phyloP scores from a whole-genome alignment of 805 yeast genomes.

The Candida silvicultrix region DNA sequence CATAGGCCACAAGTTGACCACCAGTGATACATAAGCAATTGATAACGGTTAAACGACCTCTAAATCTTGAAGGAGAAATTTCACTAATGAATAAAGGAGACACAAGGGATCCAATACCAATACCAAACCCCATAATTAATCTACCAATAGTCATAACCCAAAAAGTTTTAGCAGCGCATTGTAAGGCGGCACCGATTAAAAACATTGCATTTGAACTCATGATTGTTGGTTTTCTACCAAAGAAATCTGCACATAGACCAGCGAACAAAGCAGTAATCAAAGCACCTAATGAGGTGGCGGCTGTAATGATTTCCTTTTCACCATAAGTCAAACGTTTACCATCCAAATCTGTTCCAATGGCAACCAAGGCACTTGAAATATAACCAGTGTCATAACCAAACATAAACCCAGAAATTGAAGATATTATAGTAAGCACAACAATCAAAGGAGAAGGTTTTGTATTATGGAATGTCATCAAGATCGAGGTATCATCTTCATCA shows the following conservation, averaged over 20 bases:
- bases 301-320: slow-evolving; percentile 83
- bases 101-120: slow-evolving; percentile 87
- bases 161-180: slow-evolving; percentile 70
- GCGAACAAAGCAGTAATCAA: slow-evolving; percentile 71
- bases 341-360: slow-evolving; percentile 73
- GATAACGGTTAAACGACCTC: slow-evolving; percentile 87
- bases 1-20: slow-evolving; percentile 93
- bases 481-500: slow-evolving; percentile 44
- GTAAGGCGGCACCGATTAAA: slow-evolving; percentile 78
- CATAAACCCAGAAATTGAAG: slow-evolving; percentile 93
- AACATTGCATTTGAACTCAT: slow-evolving; percentile 80
- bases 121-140: slow-evolving; percentile 93
- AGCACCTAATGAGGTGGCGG: slow-evolving; percentile 95
- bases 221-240: slow-evolving; percentile 82
- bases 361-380: slow-evolving; percentile 87
- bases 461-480: slow-evolving; percentile 39
- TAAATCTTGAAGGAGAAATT: slow-evolving; percentile 83
- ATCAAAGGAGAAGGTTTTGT: slow-evolving; percentile 58
- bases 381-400: slow-evolving; percentile 98
- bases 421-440: slow-evolving; percentile 59
- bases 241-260: slow-evolving; percentile 73
- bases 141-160: slow-evolving; percentile 94
- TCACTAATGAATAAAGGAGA: slow-evolving; percentile 94
- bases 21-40: slow-evolving; percentile 90
- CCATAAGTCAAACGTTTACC: slow-evolving; percentile 57